Conservation (phyloP, 768 basidiomycete genomes). For the Panellus pusillus region DNA sequence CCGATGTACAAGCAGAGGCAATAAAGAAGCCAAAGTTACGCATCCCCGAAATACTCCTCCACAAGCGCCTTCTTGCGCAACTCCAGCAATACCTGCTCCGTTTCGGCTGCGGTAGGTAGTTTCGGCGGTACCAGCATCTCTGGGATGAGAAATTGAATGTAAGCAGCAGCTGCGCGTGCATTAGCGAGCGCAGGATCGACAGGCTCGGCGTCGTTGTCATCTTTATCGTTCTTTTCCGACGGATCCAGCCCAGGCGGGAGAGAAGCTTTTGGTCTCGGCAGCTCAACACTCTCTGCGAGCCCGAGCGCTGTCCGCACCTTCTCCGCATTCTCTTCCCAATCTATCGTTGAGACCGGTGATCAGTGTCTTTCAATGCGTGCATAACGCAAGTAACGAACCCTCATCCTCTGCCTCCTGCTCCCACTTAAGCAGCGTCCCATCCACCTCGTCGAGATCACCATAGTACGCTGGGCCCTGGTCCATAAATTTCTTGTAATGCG, state of each 20-base stretch:
- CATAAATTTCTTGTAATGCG: slow-evolving; percentile 85
- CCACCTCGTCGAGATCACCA: slow-evolving; percentile 85
- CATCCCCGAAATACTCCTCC: slow-evolving; percentile 64
- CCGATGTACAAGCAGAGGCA: background rate
- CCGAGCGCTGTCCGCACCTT: slow-evolving; percentile 55
- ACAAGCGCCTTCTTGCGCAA: slow-evolving; percentile 80
- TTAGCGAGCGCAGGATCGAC: slow-evolving; percentile 36
- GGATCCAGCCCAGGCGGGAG: slow-evolving; percentile 26
- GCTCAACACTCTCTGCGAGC: slow-evolving; percentile 49
- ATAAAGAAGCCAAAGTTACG: background rate
- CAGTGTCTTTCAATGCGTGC: background rate
- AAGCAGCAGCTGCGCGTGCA: slow-evolving; percentile 63
- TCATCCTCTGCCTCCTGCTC: slow-evolving; percentile 74
- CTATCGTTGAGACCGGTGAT: slow-evolving; percentile 34
- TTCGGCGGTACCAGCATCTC: slow-evolving; percentile 75
- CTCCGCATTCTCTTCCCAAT: slow-evolving; percentile 60
- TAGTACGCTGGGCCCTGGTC: slow-evolving; percentile 88
- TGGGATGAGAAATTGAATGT: slow-evolving; percentile 73
- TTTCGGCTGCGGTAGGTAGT: slow-evolving; percentile 73
- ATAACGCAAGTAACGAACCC: slow-evolving; percentile 44
- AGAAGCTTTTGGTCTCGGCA: slow-evolving; percentile 46
- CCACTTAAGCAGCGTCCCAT: slow-evolving; percentile 63
- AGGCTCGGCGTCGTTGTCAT: background rate
- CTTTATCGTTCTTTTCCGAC: slow-evolving; percentile 37
- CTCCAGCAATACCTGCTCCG: slow-evolving; percentile 73